These are phyloP conservation scores for Claviceps quebecensis DNA, from an alignment of 2,329 filamentous ascomycete genomes.

Conservation along the genomic window DNA sequence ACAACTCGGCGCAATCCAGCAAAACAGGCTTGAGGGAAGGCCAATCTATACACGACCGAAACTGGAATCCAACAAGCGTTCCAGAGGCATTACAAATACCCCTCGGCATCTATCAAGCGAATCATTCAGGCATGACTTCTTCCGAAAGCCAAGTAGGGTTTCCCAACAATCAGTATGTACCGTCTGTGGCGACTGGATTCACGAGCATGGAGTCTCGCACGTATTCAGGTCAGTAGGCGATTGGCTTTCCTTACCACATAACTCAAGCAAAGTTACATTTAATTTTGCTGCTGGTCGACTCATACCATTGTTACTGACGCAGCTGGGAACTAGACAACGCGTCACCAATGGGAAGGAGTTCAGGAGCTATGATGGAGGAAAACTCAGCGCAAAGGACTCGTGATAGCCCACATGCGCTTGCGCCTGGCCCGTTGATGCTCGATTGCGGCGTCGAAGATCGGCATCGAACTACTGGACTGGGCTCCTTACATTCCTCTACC, in stretches of 20 bases:
- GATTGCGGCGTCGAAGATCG: conserved; percentile 19
- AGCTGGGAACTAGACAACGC: background rate
- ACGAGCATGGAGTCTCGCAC: conserved; percentile 35
- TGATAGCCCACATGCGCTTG: conserved; percentile 35
- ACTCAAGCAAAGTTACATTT: background rate
- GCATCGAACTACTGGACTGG: conserved; percentile 22
- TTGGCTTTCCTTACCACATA: background rate
- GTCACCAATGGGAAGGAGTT: conserved; percentile 21
- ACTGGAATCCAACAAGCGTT: conserved; percentile 2
- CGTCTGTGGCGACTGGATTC: conserved; percentile 19
- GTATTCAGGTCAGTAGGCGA: conserved; percentile 33
- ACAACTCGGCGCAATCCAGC: background rate
- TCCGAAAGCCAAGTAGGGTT: conserved; percentile 23
- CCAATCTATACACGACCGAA: background rate
- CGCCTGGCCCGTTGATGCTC: conserved; percentile 29
- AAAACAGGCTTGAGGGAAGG: background rate
- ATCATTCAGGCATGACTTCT: conserved; percentile 24
- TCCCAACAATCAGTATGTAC: conserved; percentile 18
- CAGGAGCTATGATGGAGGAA: conserved; percentile 21
- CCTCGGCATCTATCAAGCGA: background rate
- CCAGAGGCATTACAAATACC: background rate
- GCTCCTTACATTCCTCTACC: conserved; percentile 21
- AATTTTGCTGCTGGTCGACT: background rate
- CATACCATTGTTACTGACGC: background rate
- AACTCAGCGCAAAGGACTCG: conserved; percentile 30